Conservation (phyloP, 148 eudicot genomes). For the Fagopyrum esculentum region DNA sequence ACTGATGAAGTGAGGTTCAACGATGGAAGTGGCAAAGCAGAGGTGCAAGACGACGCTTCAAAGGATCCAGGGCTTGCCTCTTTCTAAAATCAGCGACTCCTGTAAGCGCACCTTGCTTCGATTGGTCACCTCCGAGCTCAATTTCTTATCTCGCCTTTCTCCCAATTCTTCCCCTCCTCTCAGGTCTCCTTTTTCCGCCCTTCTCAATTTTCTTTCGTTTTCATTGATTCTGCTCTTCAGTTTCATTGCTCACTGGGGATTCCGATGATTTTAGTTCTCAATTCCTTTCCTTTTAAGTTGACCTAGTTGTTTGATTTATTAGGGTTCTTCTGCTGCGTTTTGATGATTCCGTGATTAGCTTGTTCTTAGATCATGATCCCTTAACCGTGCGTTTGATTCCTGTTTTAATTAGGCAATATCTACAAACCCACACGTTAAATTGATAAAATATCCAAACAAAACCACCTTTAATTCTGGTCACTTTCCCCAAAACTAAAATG, state of each 20-base stretch:
- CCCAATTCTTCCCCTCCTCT: constrained; percentile 23
- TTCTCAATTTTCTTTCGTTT: neutral
- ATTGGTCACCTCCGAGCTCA: constrained; percentile 58
- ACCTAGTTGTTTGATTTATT: neutral
- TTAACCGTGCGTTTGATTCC: neutral
- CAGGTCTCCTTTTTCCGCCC: constrained; percentile 21
- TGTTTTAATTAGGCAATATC: no score
- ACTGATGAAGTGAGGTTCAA: neutral
- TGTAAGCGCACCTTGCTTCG: constrained; percentile 49
- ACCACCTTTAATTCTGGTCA: no score
- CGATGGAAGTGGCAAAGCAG: constrained; percentile 20
- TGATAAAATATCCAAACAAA: no score
- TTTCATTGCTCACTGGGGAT: neutral
- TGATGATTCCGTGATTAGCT: neutral
- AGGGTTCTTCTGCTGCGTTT: constrained; percentile 6
- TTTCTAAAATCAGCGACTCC: constrained; percentile 34
- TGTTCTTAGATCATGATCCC: neutral
- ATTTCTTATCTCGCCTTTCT: constrained; percentile 48
- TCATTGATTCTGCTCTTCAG: neutral
- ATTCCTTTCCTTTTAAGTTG: neutral
- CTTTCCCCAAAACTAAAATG: no score
- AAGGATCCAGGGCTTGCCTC: constrained; percentile 27
- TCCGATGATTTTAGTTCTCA: neutral
- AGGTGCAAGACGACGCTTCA: constrained; percentile 41
- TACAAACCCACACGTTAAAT: no score